Conservation (phyloP, 257 asterid species). For the Jacaranda copaia region DNA sequence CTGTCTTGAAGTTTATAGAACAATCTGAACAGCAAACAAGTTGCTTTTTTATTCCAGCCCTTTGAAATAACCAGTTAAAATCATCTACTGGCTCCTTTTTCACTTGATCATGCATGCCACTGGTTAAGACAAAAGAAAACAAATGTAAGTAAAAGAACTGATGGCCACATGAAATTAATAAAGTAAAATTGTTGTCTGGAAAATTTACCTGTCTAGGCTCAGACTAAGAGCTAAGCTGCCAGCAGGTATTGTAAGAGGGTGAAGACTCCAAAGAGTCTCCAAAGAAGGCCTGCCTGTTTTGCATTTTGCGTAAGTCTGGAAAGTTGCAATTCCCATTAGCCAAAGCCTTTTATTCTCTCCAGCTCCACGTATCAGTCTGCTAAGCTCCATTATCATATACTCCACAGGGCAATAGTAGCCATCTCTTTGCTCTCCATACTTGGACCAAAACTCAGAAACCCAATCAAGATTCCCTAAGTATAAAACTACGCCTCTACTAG, state of each 20-base stretch:
- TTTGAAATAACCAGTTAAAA: slow-evolving; percentile 47
- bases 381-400: slow-evolving; percentile 90
- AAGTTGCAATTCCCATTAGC: slow-evolving; percentile 78
- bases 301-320: slow-evolving; percentile 71
- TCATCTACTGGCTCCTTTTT: slow-evolving; percentile 58
- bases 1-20: slow-evolving; percentile 64
- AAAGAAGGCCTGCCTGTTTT: slow-evolving; percentile 77
- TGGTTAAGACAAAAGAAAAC: slow-evolving; percentile 23
- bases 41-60: slow-evolving; percentile 62
- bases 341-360: slow-evolving; percentile 60
- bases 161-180: not conserved
- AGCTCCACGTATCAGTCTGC: slow-evolving; percentile 61
- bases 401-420: slow-evolving; percentile 68
- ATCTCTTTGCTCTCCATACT: slow-evolving; percentile 54
- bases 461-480: slow-evolving; percentile 84
- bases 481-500: slow-evolving; percentile 75
- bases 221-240: slow-evolving; percentile 70
- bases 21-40: slow-evolving; percentile 83
- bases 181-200: not conserved
- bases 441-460: slow-evolving; percentile 87
- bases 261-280: slow-evolving; percentile 82
- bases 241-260: slow-evolving; percentile 68
- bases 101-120: slow-evolving; percentile 53
- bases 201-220: slow-evolving; percentile 65
- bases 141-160: not conserved